Base-by-base conservation (phyloP, 163 green algal genomes). In the Scenedesmus sp. region DNA sequence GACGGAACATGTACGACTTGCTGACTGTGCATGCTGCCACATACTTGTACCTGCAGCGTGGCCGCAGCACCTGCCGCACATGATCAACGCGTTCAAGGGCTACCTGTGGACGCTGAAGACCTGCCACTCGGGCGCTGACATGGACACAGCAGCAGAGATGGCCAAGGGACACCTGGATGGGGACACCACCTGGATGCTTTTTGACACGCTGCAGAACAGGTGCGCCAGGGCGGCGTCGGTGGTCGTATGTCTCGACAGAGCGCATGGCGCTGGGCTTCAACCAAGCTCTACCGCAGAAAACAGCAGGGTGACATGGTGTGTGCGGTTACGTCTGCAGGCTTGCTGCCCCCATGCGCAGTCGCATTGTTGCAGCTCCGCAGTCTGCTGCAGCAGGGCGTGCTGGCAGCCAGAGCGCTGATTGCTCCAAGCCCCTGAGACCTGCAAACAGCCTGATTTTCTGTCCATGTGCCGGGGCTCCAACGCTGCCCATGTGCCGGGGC, bases 71-170 rank as follows among this genome's bases (percentile, higher is more conserved):
- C 68, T 84, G 85, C 85, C 70, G 46, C 85, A 85, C 68, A 51
- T 90, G 43, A 76, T 90, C 44, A 88, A 88, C 59, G 22, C 83
- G 9, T 46, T 88, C 22, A 88, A 88, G 83, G 94, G 97, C 93
- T 98, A 98, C 93, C 94, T 98, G 65, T 99, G 96, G 96, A 96
- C 97, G 26, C 94, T 98, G 20, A 98, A 97, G 92, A 96, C 92
- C 40, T 97, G 95, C 7, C 97, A 99, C 94, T 92, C 90, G 0
- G 95, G 97, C 43, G 96, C 95, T 7, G 95, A 99, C 94, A 90
- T 99, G 94, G 97, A 99, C 92, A 95, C 92, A 15, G 93, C 94
- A 43, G 90, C 97, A 65, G 93, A 96, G 33, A 98, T 98, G 96
- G 95, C 95, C 43, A 93, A 94, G 85, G 95, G 97, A 30, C 37